Evolutionary conservation across 2,329 filamentous ascomycete species (phyloP), one percentile per base, ranked within the genome.

Genomic region (Alternaria sp.): DNA sequence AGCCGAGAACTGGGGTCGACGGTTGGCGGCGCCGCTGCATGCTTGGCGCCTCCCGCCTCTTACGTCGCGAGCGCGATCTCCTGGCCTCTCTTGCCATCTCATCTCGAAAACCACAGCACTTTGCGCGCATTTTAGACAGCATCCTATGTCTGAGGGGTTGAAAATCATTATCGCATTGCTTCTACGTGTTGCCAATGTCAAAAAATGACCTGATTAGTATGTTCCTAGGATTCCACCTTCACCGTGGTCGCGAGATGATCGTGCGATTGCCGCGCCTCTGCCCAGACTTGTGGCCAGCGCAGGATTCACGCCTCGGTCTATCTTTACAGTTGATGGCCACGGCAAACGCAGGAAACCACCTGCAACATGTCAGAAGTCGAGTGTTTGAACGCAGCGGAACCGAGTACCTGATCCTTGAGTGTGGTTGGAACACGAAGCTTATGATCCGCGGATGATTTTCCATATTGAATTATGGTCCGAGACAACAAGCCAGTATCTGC

Each of bases 61-160:
- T 58, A 63, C 68, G 62, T 66, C 57, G 9, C 37, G 58, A 69
- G 64, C 66, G 53, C 51, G 64, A 58, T 59, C 59, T 63, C 45
- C 60, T 57, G 54, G 47, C 54, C 61, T 54, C 54, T 44, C 44
- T 25, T n/a, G 23, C 30, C 49, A 18, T 53, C 14, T 12, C 20
- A 12, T 23, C 30, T 25, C 20, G 14, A 25, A 18, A 11, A 55
- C 23, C 28, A 26, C n/a, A 51, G 30, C 25, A 15, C n/a, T 14
- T 21, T n/a, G 25, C 14, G 9, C 26, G 23, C 7, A 23, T 11
- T n/a, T 3, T 20, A 28, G 25, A 5, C 46, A 15, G 23, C 18
- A 44, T 8, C 0, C 9, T 41, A 6, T 18, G 9, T 41, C 7
- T 2, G 37, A 5, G 37, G 5, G 15, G 2, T 18, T 6, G 37